phyloP scores from a whole-genome alignment of 305 asterid genomes.

The Solanum aculeatissimum region DNA sequence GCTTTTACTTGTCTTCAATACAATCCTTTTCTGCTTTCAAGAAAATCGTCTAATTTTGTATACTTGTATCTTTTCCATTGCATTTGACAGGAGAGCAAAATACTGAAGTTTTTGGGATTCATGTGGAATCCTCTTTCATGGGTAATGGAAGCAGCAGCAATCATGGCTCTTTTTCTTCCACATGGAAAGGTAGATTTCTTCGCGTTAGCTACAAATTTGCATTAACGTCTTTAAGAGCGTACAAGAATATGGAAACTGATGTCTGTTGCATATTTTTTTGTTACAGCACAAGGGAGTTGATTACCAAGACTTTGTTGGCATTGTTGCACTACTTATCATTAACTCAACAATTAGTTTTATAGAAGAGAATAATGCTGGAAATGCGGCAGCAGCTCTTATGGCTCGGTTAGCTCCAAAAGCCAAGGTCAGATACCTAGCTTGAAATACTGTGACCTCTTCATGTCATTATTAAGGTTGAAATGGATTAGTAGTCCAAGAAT shows the following conservation, averaged over 20 bases:
- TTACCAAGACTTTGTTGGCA: conserved; percentile 44
- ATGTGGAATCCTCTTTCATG: conserved; percentile 66
- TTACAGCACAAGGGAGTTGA: conserved; percentile 31
- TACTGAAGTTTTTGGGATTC: conserved; percentile 46
- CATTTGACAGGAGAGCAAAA: conserved; percentile 37
- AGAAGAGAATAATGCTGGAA: conserved; percentile 60
- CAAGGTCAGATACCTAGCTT: conserved; percentile 20
- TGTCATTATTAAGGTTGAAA: background rate
- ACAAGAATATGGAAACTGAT: background rate
- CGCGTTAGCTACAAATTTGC: background rate
- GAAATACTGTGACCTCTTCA: background rate
- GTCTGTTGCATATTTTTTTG: background rate
- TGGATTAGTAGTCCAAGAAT: background rate
- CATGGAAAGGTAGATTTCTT: conserved; percentile 30
- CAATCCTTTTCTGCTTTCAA: background rate
- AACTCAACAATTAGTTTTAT: conserved; percentile 54
- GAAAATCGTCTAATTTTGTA: background rate
- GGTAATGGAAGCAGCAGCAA: conserved; percentile 65
- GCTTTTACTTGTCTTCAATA: background rate
- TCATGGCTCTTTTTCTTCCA: conserved; percentile 47
- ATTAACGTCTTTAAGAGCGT: background rate
- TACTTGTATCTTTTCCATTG: background rate
- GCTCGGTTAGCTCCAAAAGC: conserved; percentile 65
- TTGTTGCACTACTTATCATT: conserved; percentile 30
- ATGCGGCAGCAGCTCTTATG: conserved; percentile 67